Conservation (phyloP, 176 grass and related monocot species). For the Raddia distichophylla region DNA sequence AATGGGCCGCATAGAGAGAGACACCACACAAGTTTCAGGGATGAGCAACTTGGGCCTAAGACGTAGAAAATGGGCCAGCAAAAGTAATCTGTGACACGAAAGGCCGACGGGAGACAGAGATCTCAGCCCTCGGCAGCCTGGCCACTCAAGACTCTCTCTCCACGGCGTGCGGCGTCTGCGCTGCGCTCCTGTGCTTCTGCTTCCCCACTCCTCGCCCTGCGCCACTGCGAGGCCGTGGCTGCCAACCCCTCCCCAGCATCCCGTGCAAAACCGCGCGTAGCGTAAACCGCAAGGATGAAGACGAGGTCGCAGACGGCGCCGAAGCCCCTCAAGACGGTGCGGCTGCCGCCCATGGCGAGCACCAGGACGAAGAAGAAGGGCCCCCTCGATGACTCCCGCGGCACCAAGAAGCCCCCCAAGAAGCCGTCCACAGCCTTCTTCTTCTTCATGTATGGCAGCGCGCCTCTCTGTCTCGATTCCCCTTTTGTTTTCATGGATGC, state of each 20-base stretch:
- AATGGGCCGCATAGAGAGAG: too few species aligned
- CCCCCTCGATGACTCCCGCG: slow-evolving; percentile 43
- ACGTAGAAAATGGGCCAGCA: too few species aligned
- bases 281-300: slow-evolving; percentile 57
- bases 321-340: slow-evolving; percentile 58
- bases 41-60: too few species aligned
- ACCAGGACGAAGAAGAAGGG: slow-evolving; percentile 46
- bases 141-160: too few species aligned
- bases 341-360: slow-evolving; percentile 23
- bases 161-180: not conserved
- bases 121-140: too few species aligned
- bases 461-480: not conserved
- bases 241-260: not conserved
- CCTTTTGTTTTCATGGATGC: not conserved
- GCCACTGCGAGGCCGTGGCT: not conserved
- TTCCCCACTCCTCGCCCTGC: not conserved
- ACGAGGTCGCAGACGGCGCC: slow-evolving; percentile 66
- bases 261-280: slow-evolving; percentile 4
- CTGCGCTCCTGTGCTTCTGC: not conserved
- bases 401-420: slow-evolving; percentile 72
- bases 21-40: too few species aligned
- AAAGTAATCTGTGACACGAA: too few species aligned
- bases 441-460: slow-evolving; percentile 67
- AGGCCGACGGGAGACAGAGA: too few species aligned
- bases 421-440: slow-evolving; percentile 87